These are phyloP conservation scores for Xylariaceae sp. DNA, from an alignment of 2,329 filamentous ascomycete species.

Conservation along the genomic window DNA sequence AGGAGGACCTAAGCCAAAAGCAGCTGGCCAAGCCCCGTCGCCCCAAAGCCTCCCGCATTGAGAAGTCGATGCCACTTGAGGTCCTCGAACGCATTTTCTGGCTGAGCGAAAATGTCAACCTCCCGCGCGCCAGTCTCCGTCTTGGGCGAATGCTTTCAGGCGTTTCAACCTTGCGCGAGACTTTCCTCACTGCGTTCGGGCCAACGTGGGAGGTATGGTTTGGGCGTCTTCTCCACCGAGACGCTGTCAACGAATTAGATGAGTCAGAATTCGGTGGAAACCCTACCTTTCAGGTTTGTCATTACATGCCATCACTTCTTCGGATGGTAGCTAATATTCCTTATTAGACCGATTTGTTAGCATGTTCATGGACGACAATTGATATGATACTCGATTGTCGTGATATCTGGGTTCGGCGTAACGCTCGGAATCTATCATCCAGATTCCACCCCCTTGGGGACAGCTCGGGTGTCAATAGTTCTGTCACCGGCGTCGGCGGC, in stretches of 20 bases:
- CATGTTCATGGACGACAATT: constrained; percentile 41
- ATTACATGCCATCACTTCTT: not conserved
- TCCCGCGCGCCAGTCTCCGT: constrained; percentile 40
- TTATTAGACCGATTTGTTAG: constrained; percentile 39
- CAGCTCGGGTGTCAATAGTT: constrained; percentile 17
- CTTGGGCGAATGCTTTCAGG: constrained; percentile 44
- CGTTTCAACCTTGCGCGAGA: constrained; percentile 29
- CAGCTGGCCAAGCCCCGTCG: constrained; percentile 15
- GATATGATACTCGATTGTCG: constrained; percentile 43
- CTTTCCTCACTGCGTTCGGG: constrained; percentile 35
- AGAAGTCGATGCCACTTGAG: constrained; percentile 44
- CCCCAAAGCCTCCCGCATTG: constrained; percentile 24
- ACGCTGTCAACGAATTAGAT: constrained; percentile 30
- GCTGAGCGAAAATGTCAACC: constrained; percentile 43
- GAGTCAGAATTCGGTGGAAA: constrained; percentile 33
- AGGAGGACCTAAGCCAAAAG: constrained; percentile 5
- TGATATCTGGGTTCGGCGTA: constrained; percentile 41
- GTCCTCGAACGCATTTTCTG: constrained; percentile 49
- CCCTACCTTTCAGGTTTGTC: constrained; percentile 40
- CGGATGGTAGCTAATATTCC: not conserved
- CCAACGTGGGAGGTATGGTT: constrained; percentile 38
- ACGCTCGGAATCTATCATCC: constrained; percentile 33
- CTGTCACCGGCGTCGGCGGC: constrained; percentile 17
- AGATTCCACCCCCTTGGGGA: constrained; percentile 30
- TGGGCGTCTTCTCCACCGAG: constrained; percentile 31